Percentiles rank a stretch among this genome's conserved stretches.
Evolutionary conservation across 139 green algal species (phyloP).

Genomic region (Marvania coccoides): DNA sequence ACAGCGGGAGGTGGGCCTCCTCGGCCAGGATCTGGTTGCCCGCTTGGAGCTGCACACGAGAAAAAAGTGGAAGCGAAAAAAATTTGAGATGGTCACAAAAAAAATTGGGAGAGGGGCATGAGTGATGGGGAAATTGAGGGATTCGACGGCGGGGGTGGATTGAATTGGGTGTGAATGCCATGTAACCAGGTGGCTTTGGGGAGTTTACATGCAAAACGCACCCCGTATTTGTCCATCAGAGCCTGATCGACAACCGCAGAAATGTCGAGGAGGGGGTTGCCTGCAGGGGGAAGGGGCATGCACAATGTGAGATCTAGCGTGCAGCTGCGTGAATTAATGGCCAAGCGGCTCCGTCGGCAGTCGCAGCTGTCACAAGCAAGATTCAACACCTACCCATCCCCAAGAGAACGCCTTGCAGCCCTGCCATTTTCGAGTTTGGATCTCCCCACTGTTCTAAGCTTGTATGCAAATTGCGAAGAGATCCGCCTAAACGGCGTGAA

Average conservation of each 20-base stretch:
- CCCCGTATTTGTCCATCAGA: conserved; percentile 86
- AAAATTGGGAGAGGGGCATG: background rate
- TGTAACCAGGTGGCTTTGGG: background rate
- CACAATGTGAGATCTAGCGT: too few species aligned
- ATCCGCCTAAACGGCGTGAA: too few species aligned
- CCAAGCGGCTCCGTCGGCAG: background rate
- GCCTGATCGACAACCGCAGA: conserved; percentile 68
- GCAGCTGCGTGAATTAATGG: too few species aligned
- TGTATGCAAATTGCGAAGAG: too few species aligned
- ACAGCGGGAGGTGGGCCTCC: conserved; percentile 94
- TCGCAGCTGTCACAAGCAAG: background rate
- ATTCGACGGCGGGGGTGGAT: background rate
- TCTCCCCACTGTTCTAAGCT: too few species aligned
- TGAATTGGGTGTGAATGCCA: background rate
- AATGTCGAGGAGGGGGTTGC: conserved; percentile 97
- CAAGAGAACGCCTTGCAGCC: conserved; percentile 16
- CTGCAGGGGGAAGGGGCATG: too few species aligned
- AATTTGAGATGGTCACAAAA: background rate
- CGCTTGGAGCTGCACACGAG: conserved; percentile 67
- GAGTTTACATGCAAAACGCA: conserved; percentile 23
- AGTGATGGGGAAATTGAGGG: background rate
- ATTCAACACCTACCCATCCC: conserved; percentile 1
- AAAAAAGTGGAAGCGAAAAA: too few species aligned
- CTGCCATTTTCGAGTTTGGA: conserved; percentile 18
- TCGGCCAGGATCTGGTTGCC: conserved; percentile 97